Conservation (phyloP, 352 stramenopile genomes). For the Phytophthora brassicae region DNA sequence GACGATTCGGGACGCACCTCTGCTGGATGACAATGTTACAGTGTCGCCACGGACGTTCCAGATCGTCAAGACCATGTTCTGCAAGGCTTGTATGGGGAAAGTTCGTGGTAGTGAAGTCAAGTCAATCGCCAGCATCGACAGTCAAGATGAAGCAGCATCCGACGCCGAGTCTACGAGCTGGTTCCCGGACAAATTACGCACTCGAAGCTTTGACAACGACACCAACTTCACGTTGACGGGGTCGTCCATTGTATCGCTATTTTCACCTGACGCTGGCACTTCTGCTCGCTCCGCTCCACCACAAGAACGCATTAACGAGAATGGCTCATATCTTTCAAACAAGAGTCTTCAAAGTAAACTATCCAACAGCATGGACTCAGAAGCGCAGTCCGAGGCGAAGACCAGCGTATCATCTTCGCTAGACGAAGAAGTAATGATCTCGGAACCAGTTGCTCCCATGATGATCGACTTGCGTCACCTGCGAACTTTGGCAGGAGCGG, state of each 20-base stretch:
- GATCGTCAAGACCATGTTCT: constrained; percentile 61
- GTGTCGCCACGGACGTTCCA: constrained; percentile 45
- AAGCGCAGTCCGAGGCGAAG: constrained; percentile 36
- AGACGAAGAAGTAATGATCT: constrained; percentile 27
- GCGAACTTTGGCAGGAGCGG: constrained; percentile 35
- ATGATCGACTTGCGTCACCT: constrained; percentile 42
- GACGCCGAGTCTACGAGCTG: constrained; percentile 36
- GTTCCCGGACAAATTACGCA: constrained; percentile 23
- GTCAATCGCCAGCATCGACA: constrained; percentile 16
- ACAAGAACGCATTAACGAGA: constrained; percentile 4
- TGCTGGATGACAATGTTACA: constrained; percentile 24
- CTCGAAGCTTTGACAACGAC: constrained; percentile 29
- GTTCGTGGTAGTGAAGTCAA: constrained; percentile 37
- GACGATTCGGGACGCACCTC: constrained; percentile 47
- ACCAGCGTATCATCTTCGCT: constrained; percentile 34
- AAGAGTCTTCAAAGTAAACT: constrained; percentile 17
- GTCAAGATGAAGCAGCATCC: constrained; percentile 35
- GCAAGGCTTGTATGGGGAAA: constrained; percentile 53
- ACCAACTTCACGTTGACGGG: constrained; percentile 10
- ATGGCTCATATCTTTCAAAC: constrained; percentile 14
- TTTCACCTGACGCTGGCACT: constrained; percentile 12
- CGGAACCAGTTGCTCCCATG: constrained; percentile 21
- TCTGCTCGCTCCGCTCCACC: constrained; percentile 10
- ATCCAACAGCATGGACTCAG: constrained; percentile 14
- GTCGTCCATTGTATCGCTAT: constrained; percentile 18